These are phyloP conservation scores for Tolypocladium ovalisporum DNA, from an alignment of 2,329 filamentous ascomycete genomes.

Conservation along the genomic window DNA sequence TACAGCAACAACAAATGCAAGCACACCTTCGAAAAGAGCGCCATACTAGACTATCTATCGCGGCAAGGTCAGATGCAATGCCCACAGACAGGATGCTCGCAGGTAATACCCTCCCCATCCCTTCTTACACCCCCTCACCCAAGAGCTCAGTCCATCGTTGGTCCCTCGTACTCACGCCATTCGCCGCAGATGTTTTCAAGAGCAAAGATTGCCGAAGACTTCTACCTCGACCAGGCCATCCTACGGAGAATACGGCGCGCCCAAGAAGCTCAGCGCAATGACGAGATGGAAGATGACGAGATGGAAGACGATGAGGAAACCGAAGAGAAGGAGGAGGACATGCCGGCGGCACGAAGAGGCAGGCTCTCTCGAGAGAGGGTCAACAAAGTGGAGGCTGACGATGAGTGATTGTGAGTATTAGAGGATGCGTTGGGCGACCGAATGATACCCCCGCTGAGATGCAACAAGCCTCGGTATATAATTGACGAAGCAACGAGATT, in stretches of 20 bases:
- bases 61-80: slow-evolving; percentile 37
- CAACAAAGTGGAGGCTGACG: slow-evolving; percentile 11
- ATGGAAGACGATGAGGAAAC: slow-evolving; percentile 22
- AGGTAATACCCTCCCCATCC: slow-evolving; percentile 27
- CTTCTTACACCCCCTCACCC: too few species aligned
- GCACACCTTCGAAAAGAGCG: slow-evolving; percentile 59
- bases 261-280: slow-evolving; percentile 30
- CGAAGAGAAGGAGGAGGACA: slow-evolving; percentile 9
- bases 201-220: slow-evolving; percentile 29
- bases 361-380: slow-evolving; percentile 9
- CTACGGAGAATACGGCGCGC: slow-evolving; percentile 47
- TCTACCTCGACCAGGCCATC: slow-evolving; percentile 45
- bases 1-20: slow-evolving; percentile 57
- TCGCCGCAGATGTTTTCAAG: slow-evolving; percentile 32
- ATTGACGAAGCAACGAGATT: background rate
- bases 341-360: slow-evolving; percentile 13
- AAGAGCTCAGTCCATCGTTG: too few species aligned
- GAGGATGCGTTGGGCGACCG: background rate
- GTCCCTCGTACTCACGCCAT: background rate
- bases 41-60: slow-evolving; percentile 48
- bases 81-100: slow-evolving; percentile 53
- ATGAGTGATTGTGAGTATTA: background rate
- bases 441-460: slow-evolving; percentile 5
- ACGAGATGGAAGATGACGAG: slow-evolving; percentile 30
- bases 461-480: background rate